Evolutionary conservation across 2,329 filamentous ascomycete species (phyloP), one percentile per base, ranked within the genome.

Genomic region (Penicillium olsonii): DNA sequence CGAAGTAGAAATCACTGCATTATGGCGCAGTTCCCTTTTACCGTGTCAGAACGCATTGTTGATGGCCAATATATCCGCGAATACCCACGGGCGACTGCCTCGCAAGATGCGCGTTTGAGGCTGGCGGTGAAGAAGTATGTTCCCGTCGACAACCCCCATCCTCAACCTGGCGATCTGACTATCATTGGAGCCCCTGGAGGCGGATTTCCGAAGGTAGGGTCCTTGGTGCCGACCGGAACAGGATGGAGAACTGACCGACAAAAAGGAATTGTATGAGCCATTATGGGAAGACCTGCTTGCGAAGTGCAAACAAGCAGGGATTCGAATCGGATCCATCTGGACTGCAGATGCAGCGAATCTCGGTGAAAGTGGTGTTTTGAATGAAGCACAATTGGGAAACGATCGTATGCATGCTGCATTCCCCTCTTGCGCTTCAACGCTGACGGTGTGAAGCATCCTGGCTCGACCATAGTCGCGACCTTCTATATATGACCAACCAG

Each of bases 391-490:
- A 15, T 39, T 52, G 2, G 49, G 39, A n/a, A 43, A 50, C 18
- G 47, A 50, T 22, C 47, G 41, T 45, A 24, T 26, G 10, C 22
- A 24, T 24, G 5, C 8, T 24, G 5, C 11, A 14, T 0, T 15
- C 3, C 11, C 2, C 17, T 15, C 18, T 17, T 29, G 5, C 29
- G n/a, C n/a, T n/a, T n/a, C n/a, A n/a, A n/a, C 26, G 24, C 19
- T 19, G 17, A 35, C 14, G 14, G 7, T 4, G 17, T 1, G 12
- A 22, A 68, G 88, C 88, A 31, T 81, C 79, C 54, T 95, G 90
- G 89, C 76, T 50, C 6, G 47, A 45, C 14, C 47, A 50, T 12
- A 40, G 41, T 12, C 47, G 47, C 3, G 47, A 50, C 27, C 27
- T 50, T 27, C 14, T 50, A 22, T 37, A 44, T 20, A 50, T 50